Conservation (phyloP, 129 eudicot species). For the Rutidosis leptorrhynchoides region DNA sequence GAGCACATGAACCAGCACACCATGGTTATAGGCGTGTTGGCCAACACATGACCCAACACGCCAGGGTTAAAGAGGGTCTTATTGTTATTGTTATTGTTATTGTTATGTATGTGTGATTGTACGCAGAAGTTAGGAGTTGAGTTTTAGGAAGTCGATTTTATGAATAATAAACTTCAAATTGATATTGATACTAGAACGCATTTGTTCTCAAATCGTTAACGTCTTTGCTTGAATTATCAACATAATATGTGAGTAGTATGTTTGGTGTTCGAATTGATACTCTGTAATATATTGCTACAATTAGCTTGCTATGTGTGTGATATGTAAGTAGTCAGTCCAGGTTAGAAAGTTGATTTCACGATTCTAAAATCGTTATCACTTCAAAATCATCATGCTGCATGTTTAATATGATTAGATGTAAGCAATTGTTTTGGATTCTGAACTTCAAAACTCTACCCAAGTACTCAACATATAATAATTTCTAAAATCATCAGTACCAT, state of each 20-base stretch:
- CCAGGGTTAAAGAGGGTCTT: no score
- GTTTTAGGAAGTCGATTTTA: not conserved
- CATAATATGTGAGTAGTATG: no score
- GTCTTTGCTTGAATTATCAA: not conserved
- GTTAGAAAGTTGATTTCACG: not conserved
- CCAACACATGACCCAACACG: no score
- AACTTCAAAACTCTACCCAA: not conserved
- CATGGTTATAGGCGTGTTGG: no score
- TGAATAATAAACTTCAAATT: not conserved
- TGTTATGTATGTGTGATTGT: not conserved
- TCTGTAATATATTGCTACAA: not conserved
- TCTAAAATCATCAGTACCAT: not conserved
- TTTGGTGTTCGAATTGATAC: no score
- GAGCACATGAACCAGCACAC: no score
- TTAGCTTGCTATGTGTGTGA: not conserved
- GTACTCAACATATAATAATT: not conserved
- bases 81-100: no score
- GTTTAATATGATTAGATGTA: no score
- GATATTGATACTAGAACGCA: not conserved
- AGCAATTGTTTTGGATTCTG: not conserved
- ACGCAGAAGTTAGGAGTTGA: not conserved
- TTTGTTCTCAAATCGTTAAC: not conserved
- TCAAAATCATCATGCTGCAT: not conserved
- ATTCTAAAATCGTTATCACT: slow-evolving; percentile 16
- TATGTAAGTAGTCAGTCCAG: not conserved